Conservation (phyloP, 2,329 filamentous ascomycete species). For the Diaporthe citriasiana region DNA sequence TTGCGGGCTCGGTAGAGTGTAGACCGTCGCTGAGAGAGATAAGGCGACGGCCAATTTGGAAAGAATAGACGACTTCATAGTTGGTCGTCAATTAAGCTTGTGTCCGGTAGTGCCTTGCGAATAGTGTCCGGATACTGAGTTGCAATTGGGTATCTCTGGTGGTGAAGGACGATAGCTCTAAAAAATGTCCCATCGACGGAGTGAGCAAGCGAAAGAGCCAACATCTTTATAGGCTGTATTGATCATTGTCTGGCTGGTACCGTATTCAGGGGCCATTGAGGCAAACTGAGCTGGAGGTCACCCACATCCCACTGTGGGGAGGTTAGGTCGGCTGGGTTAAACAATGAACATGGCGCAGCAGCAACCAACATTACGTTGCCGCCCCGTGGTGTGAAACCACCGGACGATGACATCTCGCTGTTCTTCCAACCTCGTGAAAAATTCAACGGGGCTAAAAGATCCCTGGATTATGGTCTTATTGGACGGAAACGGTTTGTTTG, state of each 20-base stretch:
- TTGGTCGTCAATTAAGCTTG: background rate
- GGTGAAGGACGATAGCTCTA: background rate
- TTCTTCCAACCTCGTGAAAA: constrained; percentile 8
- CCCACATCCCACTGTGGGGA: constrained; percentile 35
- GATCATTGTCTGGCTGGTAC: constrained; percentile 2
- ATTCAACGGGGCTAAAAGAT: constrained; percentile 1
- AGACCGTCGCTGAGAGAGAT: constrained; percentile 39
- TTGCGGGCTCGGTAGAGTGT: constrained; percentile 35
- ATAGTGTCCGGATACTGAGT: constrained; percentile 2
- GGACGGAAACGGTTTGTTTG: constrained; percentile 12
- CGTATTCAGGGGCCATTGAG: constrained; percentile 16
- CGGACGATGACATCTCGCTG: constrained; percentile 28
- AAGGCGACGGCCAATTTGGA: constrained; percentile 34
- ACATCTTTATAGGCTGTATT: constrained; percentile 37
- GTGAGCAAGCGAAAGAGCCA: constrained; percentile 7
- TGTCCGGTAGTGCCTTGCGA: background rate
- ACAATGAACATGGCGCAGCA: constrained; percentile 36
- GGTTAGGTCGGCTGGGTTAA: constrained; percentile 31
- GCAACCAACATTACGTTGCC: constrained; percentile 36
- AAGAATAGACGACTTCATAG: constrained; percentile 36
- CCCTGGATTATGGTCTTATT: background rate
- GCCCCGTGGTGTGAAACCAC: constrained; percentile 34
- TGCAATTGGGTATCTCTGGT: constrained; percentile 7
- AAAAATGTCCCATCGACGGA: constrained; percentile 5
- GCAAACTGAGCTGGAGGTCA: constrained; percentile 24